Base-by-base conservation (phyloP, 1,284 basidiomycete species). In the Phylloporus sp. region DNA sequence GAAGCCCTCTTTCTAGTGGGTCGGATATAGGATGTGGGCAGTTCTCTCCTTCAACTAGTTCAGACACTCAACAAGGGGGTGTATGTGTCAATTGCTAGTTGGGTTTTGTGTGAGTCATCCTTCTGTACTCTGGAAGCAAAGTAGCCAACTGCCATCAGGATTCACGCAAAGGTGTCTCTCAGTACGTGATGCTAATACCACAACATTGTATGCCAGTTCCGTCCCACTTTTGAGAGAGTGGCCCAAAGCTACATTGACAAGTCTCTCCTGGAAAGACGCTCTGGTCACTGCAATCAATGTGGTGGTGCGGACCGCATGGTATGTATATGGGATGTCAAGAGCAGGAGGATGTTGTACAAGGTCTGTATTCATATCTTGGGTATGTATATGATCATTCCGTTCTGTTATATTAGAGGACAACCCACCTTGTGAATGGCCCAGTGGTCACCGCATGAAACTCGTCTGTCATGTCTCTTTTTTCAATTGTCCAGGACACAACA, bases 391-490 rank as follows among this genome's bases (percentile, higher is more conserved):
- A n/a, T n/a, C n/a, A n/a, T n/a, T n/a, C n/a, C n/a, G n/a, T n/a
- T n/a, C n/a, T n/a, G n/a, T n/a, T n/a, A n/a, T n/a, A n/a, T n/a
- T n/a, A 80, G 97, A 98, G 81, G 91, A 95, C 67, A 87, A 90
- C 74, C 97, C 97, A 12, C 90, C 90, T 42, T 99, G 97, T 79
- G 96, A 98, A 78, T 86, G 94, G 44, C 93, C 94, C 40, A 95
- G 95, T 79, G 91, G 90, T 50, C 88, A 89, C 62, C 87, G 88
- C 50, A 96, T 98, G 95, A 92, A 93, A 73, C 88, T 98, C 68
- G 78, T 98, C 68, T 89, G 95, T 70, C 95, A 97, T 74, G 95
- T 98, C 72, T 98, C 97, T 2, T 98, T 98, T 78, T 97, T 98
- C 76, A 95, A 97, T 77, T 95, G 94, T 76, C 94, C 94, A 2